phyloP scores from a whole-genome alignment of 139 green algal genomes.

The Monoraphidium neglectum region DNA sequence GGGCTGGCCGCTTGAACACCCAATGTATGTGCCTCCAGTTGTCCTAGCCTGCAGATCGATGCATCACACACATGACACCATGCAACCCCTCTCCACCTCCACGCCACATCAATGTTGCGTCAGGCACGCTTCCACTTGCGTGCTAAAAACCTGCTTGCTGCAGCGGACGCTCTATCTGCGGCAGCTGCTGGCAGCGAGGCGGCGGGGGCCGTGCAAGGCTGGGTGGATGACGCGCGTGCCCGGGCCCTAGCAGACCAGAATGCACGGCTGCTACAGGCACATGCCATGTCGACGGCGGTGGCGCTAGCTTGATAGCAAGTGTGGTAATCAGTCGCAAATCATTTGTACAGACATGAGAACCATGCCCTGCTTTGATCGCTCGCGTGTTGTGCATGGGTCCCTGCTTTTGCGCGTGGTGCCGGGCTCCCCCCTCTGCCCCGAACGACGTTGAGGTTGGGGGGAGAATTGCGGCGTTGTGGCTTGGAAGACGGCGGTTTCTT shows the following conservation, averaged over 20 bases:
- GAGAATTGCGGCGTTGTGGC: too few species aligned
- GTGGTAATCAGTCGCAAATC: too few species aligned
- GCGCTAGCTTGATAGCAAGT: too few species aligned
- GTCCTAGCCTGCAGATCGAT: neutral
- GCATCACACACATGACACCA: neutral
- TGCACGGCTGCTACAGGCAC: constrained; percentile 19
- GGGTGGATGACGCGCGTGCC: constrained; percentile 26
- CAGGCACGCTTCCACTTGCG: constrained; percentile 23
- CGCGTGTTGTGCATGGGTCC: too few species aligned
- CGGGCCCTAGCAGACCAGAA: constrained; percentile 27
- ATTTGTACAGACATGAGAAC: too few species aligned
- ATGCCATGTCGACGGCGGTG: constrained; percentile 18
- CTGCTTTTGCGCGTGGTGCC: too few species aligned
- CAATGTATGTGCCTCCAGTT: neutral
- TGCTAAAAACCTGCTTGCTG: constrained; percentile 15
- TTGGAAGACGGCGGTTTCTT: too few species aligned
- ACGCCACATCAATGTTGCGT: too few species aligned
- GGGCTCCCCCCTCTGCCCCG: too few species aligned
- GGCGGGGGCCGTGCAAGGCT: constrained; percentile 9
- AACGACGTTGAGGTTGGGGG: too few species aligned
- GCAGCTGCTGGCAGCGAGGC: constrained; percentile 18
- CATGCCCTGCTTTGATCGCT: too few species aligned
- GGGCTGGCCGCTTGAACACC: too few species aligned
- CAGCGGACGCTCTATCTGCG: constrained; percentile 22
- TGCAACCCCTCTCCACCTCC: neutral